Conservation (phyloP, 129 eudicot genomes). For the Flaveria linearis region DNA sequence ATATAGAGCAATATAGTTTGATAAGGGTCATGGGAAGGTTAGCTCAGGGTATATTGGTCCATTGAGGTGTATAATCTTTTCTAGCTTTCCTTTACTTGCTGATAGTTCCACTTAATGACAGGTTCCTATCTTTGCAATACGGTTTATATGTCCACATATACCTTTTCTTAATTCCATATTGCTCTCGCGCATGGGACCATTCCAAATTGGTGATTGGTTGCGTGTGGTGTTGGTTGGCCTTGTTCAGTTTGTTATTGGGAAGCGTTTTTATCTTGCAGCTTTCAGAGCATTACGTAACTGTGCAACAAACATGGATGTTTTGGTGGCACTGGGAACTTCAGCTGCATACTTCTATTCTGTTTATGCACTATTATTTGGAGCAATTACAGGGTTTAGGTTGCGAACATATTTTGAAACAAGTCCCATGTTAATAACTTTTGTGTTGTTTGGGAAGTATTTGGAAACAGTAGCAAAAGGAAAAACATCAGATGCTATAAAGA, state of each 20-base stretch:
- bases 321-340: constrained; percentile 93
- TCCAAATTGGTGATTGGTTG: constrained; percentile 89
- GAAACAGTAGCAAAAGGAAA: constrained; percentile 90
- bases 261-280: constrained; percentile 92
- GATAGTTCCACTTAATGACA: constrained; percentile 38
- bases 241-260: constrained; percentile 86
- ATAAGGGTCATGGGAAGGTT: constrained; percentile 8
- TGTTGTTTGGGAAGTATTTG: constrained; percentile 81
- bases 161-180: constrained; percentile 66
- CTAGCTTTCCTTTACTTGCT: constrained; percentile 13
- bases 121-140: constrained; percentile 78
- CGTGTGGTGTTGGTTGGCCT: constrained; percentile 65
- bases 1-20: constrained; percentile 5
- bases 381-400: constrained; percentile 76
- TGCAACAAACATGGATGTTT: constrained; percentile 94
- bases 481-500: constrained; percentile 90
- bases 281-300: constrained; percentile 84
- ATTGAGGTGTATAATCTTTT: constrained; percentile 5
- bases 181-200: constrained; percentile 66
- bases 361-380: constrained; percentile 79
- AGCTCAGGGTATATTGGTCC: constrained; percentile 20
- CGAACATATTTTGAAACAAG: constrained; percentile 91
- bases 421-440: constrained; percentile 91
- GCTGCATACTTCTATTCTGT: constrained; percentile 92
- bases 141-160: constrained; percentile 70